Percentiles rank a stretch among this genome's conserved stretches.
phyloP scores from a whole-genome alignment of 495 filamentous ascomycete species.

The Neurospora africana region DNA sequence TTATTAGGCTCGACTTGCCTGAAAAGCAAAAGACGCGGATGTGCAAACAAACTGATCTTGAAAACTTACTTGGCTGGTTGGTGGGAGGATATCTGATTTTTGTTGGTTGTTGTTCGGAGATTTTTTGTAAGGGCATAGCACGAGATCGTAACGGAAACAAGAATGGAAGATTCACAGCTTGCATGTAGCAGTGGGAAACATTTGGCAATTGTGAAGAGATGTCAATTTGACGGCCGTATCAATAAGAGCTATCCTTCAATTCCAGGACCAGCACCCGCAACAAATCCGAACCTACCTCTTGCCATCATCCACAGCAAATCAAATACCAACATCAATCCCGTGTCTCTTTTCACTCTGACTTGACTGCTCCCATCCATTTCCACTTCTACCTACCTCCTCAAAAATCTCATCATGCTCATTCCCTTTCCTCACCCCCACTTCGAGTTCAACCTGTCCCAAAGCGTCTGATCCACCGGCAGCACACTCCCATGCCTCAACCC shows the following conservation, averaged over 20 bases:
- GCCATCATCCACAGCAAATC: too few relatives aligned
- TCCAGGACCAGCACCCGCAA: too few relatives aligned
- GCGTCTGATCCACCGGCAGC: conserved; percentile 30
- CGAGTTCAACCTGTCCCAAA: conserved; percentile 27
- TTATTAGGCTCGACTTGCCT: neutral
- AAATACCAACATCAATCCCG: too few relatives aligned
- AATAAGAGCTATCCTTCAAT: too few relatives aligned
- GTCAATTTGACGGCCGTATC: neutral
- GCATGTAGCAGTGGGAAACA: neutral
- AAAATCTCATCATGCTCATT: too few relatives aligned
- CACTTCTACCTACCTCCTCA: too few relatives aligned
- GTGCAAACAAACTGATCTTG: neutral
- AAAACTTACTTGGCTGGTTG: neutral
- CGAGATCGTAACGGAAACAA: neutral
- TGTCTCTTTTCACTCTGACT: too few relatives aligned
- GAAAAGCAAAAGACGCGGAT: neutral
- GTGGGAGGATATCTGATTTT: neutral
- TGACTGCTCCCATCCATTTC: too few relatives aligned
- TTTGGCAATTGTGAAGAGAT: neutral
- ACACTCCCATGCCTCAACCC: conserved; percentile 42
- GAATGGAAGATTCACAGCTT: neutral
- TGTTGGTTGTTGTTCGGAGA: neutral
- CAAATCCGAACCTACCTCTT: too few relatives aligned
- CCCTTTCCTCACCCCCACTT: conserved; percentile 34
- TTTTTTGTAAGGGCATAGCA: too few relatives aligned